phyloP scores from a whole-genome alignment of 148 eudicot species.

The Cornus kousa region DNA sequence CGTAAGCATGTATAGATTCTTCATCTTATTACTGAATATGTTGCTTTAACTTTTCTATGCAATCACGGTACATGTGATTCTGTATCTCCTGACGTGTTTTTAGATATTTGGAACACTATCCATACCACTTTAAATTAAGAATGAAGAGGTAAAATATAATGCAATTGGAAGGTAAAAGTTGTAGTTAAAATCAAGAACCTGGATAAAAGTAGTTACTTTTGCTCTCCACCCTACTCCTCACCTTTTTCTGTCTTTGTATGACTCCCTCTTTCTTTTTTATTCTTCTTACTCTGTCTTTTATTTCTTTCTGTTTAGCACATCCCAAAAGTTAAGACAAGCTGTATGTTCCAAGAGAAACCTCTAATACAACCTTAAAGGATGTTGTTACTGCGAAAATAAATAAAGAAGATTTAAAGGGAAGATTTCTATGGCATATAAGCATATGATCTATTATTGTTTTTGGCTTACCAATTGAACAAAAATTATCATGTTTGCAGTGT shows the following conservation, averaged over 20 bases:
- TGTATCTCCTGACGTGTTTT: neutral
- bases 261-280: neutral
- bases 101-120: neutral
- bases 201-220: neutral
- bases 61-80: neutral
- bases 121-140: too few relatives aligned
- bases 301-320: too few relatives aligned
- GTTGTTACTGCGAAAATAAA: neutral
- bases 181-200: too few relatives aligned
- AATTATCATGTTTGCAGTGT: too few relatives aligned
- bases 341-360: neutral
- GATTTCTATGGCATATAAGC: too few relatives aligned
- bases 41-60: neutral
- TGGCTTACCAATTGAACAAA: too few relatives aligned
- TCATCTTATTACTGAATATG: constrained; percentile 3
- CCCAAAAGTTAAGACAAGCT: neutral
- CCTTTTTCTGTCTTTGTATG: neutral
- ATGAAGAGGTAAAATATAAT: neutral
- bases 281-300: neutral
- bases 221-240: neutral
- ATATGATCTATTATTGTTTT: neutral
- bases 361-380: neutral
- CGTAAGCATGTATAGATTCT: constrained; percentile 46
- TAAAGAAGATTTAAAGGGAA: neutral
- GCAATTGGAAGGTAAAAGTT: too few relatives aligned